These are phyloP conservation scores for Cryptosporidium ubiquitum DNA, from an alignment of 169 alveolate genomes.

Conservation along the genomic window DNA sequence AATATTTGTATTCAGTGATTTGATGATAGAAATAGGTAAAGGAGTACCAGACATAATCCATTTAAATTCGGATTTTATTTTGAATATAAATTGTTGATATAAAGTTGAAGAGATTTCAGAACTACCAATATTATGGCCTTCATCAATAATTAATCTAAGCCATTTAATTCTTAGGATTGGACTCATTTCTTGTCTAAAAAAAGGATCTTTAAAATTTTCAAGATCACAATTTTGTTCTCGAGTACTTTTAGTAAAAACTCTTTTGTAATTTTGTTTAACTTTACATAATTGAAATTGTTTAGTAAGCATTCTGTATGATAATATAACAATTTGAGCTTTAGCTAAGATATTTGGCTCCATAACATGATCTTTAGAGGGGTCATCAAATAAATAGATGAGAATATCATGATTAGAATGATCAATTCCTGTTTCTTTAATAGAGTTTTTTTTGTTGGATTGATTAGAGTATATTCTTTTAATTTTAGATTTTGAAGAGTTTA, in stretches of 20 bases:
- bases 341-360: background rate
- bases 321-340: slow-evolving; percentile 2
- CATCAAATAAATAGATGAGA: slow-evolving; percentile 36
- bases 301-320: slow-evolving; percentile 70
- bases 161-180: slow-evolving; percentile 44
- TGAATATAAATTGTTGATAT: slow-evolving; percentile 56
- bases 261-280: slow-evolving; percentile 7
- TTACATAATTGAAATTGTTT: slow-evolving; percentile 59
- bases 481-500: too few species aligned
- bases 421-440: too few species aligned
- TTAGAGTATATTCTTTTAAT: background rate
- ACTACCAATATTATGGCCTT: slow-evolving; percentile 61
- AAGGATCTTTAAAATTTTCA: background rate
- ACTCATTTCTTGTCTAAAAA: slow-evolving; percentile 34
- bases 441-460: background rate
- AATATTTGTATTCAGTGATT: slow-evolving; percentile 11
- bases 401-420: background rate
- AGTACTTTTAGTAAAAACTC: slow-evolving; percentile 17
- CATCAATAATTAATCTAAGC: slow-evolving; percentile 51
- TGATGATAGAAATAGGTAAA: slow-evolving; percentile 31
- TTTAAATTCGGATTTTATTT: slow-evolving; percentile 48
- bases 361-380: slow-evolving; percentile 35
- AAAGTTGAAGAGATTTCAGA: slow-evolving; percentile 53
- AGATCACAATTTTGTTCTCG: background rate
- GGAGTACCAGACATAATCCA: slow-evolving; percentile 75